A percentile compares a stretch with the other conserved stretches of the same genome.
Evolutionary conservation across 108 stramenopile species (phyloP).

Genomic region (Skeletonema costatum): DNA sequence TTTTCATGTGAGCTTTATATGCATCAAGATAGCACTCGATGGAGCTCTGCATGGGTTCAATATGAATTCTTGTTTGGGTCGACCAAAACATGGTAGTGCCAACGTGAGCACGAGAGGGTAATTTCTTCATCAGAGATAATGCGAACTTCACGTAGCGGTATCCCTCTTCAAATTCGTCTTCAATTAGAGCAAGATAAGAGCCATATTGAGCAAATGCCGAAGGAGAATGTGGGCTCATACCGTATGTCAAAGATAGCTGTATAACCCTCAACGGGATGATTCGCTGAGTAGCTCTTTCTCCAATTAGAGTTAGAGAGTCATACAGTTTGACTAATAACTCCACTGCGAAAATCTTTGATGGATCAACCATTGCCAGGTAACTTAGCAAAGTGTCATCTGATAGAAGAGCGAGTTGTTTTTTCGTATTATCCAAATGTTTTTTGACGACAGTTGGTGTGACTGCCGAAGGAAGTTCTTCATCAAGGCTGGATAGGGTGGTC

Average conservation of each 20-base stretch:
- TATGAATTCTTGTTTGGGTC: not conserved
- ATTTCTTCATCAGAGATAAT: too few relatives aligned
- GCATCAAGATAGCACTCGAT: conserved; percentile 7
- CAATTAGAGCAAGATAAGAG: conserved; percentile 1
- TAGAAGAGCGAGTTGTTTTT: not conserved
- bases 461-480: not conserved
- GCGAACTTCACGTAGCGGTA: not conserved
- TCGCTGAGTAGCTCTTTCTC: not conserved
- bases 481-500: conserved; percentile 3
- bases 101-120: too few relatives aligned
- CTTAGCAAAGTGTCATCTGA: conserved; percentile 11
- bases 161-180: too few relatives aligned
- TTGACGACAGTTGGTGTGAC: not conserved
- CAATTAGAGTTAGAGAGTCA: not conserved
- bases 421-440: not conserved
- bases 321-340: conserved; percentile 7
- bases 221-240: conserved; percentile 13
- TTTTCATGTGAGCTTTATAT: not conserved
- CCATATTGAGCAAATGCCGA: conserved; percentile 19
- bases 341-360: conserved; percentile 2
- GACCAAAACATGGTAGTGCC: not conserved
- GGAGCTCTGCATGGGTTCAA: conserved; percentile 8
- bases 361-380: conserved; percentile 8
- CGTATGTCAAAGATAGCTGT: conserved; percentile 15
- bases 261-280: conserved; percentile 13